Percentiles rank a stretch among this genome's conserved stretches.
These are phyloP conservation scores for Cyclotella cryptica DNA, from an alignment of 108 stramenopile species.

Conservation along the genomic window DNA sequence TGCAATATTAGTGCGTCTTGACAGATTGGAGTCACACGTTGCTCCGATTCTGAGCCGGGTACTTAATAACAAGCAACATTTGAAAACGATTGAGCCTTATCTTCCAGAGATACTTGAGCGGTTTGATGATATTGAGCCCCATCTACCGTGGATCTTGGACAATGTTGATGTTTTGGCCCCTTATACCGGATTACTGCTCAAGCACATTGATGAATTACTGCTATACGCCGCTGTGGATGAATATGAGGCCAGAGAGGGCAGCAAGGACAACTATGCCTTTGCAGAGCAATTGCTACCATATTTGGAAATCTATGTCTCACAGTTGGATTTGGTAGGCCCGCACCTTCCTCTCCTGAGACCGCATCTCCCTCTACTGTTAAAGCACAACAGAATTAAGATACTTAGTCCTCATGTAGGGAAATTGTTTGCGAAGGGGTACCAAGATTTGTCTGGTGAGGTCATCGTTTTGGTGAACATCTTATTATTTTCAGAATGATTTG, in stretches of 20 bases:
- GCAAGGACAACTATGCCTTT: constrained; percentile 58
- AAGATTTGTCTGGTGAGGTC: constrained; percentile 54
- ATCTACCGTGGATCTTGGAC: constrained; percentile 78
- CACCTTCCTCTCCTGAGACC: constrained; percentile 76
- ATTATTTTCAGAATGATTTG: background rate
- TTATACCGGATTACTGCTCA: constrained; percentile 69
- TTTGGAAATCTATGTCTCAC: constrained; percentile 63
- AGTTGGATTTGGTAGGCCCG: constrained; percentile 67
- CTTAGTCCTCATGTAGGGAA: constrained; percentile 65
- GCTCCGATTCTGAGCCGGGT: constrained; percentile 65
- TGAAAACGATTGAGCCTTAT: constrained; percentile 71
- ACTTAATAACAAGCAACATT: constrained; percentile 71
- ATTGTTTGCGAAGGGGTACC: constrained; percentile 68
- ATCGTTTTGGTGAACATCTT: background rate
- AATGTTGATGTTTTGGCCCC: constrained; percentile 80
- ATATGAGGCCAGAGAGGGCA: constrained; percentile 38
- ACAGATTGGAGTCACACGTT: constrained; percentile 69
- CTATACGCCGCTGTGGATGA: constrained; percentile 69
- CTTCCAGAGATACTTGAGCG: constrained; percentile 63
- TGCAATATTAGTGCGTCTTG: constrained; percentile 64
- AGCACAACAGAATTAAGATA: constrained; percentile 71
- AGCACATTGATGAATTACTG: constrained; percentile 74
- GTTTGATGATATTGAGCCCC: constrained; percentile 80
- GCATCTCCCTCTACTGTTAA: constrained; percentile 66
- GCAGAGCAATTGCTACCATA: constrained; percentile 75